These are phyloP conservation scores for Ophiostoma quercus DNA, from an alignment of 2,329 filamentous ascomycete species.

Conservation along the genomic window DNA sequence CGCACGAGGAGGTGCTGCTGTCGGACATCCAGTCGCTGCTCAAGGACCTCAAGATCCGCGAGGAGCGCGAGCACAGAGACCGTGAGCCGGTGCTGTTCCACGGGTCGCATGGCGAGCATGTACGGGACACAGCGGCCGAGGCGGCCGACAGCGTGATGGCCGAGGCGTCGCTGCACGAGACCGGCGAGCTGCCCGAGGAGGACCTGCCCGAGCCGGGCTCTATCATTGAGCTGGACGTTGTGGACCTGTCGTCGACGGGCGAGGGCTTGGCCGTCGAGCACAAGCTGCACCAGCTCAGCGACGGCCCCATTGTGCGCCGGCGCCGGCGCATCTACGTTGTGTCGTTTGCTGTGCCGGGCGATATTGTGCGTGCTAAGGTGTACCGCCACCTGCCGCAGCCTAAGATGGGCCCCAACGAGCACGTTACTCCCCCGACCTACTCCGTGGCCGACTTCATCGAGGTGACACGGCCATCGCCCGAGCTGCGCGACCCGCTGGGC, in stretches of 20 bases:
- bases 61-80: conserved; percentile 31
- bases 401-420: background rate
- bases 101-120: conserved; percentile 18
- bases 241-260: conserved; percentile 81
- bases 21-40: conserved; percentile 57
- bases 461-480: conserved; percentile 60
- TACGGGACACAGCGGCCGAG: conserved; percentile 9
- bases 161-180: background rate
- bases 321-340: conserved; percentile 68
- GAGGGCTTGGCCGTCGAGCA: conserved; percentile 72
- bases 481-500: conserved; percentile 49
- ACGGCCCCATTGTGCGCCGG: conserved; percentile 40
- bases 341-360: conserved; percentile 82
- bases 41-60: conserved; percentile 37
- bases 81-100: conserved; percentile 24
- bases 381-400: conserved; percentile 60
- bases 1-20: conserved; percentile 61
- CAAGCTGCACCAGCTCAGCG: conserved; percentile 5
- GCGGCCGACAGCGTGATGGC: conserved; percentile 3
- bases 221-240: conserved; percentile 77
- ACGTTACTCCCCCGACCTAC: conserved; percentile 48
- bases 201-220: conserved; percentile 60
- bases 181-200: conserved; percentile 24
- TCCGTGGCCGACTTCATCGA: conserved; percentile 77
- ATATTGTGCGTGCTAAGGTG: conserved; percentile 71